Evolutionary conservation across 805 yeast genomes (phyloP).

Genomic region (Pachysolen tannophilus): DNA sequence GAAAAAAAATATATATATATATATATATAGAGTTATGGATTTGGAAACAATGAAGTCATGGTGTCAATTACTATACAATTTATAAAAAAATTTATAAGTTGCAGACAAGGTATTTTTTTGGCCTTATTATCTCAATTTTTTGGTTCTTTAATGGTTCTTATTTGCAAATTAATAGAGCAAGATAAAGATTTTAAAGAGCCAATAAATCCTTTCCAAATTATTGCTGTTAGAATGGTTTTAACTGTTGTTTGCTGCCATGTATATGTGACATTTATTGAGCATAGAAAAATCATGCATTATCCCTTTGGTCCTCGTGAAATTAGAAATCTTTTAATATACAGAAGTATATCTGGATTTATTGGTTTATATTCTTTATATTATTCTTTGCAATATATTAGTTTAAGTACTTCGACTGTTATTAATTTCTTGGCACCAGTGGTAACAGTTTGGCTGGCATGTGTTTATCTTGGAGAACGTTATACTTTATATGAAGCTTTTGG

Average conservation of each 20-base stretch:
- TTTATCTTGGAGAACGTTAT: slow-evolving; percentile 30
- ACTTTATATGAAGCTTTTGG: slow-evolving; percentile 31
- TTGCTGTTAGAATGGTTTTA: slow-evolving; percentile 33
- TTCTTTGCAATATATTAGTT: slow-evolving; percentile 34
- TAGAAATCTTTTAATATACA: slow-evolving; percentile 22
- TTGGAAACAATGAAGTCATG: too few relatives aligned
- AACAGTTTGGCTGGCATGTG: slow-evolving; percentile 34
- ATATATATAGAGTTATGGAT: too few relatives aligned
- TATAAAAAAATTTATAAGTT: too few relatives aligned
- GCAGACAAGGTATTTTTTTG: slow-evolving; percentile 30
- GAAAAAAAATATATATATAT: too few relatives aligned
- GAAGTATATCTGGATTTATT: slow-evolving; percentile 31
- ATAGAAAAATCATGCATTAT: slow-evolving; percentile 29
- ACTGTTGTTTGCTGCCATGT: slow-evolving; percentile 30
- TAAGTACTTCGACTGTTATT: slow-evolving; percentile 37
- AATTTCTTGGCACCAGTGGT: slow-evolving; percentile 37
- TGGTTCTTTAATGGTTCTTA: slow-evolving; percentile 35
- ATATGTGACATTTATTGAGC: too few relatives aligned
- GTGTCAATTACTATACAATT: too few relatives aligned
- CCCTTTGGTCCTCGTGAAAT: slow-evolving; percentile 33
- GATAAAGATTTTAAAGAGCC: slow-evolving; percentile 29
- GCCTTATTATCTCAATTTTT: slow-evolving; percentile 31
- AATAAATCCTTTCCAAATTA: slow-evolving; percentile 34
- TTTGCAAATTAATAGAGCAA: slow-evolving; percentile 35
- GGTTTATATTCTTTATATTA: slow-evolving; percentile 37